phyloP scores from a whole-genome alignment of 352 stramenopile genomes.

The Blastocystis sp. region DNA sequence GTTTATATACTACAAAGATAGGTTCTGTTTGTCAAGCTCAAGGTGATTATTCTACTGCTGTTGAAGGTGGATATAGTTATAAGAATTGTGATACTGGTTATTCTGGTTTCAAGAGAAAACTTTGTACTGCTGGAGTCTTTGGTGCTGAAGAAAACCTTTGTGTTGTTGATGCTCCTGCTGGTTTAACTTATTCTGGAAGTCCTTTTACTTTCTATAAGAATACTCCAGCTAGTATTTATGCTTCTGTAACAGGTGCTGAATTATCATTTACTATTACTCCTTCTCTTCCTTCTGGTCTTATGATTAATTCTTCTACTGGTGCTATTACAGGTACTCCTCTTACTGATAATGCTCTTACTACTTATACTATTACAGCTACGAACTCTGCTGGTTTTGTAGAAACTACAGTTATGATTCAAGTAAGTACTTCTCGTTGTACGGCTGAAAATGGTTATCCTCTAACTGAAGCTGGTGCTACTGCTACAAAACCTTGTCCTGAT shows the following conservation, averaged over 20 bases:
- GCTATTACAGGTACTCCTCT: background rate
- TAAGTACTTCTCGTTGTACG: conserved; percentile 5
- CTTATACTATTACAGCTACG: conserved; percentile 11
- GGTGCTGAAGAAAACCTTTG: conserved; percentile 2
- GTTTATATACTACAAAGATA: conserved; percentile 5
- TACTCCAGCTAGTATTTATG: conserved; percentile 5
- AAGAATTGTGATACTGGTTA: conserved; percentile 4
- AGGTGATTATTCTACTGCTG: background rate
- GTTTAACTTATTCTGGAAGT: conserved; percentile 28
- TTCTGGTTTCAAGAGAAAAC: conserved; percentile 8
- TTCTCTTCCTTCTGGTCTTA: background rate
- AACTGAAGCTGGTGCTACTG: conserved; percentile 17
- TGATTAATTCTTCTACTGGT: background rate
- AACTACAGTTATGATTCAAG: conserved; percentile 4
- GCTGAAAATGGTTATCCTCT: conserved; percentile 12
- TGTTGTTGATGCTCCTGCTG: conserved; percentile 12
- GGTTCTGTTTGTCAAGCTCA: background rate
- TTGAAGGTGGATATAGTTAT: conserved; percentile 3
- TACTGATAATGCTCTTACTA: background rate
- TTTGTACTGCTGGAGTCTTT: background rate
- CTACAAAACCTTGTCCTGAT: conserved; percentile 17
- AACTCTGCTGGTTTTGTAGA: conserved; percentile 13
- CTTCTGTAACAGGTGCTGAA: conserved; percentile 8
- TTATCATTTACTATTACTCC: conserved; percentile 20
- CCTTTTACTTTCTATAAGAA: no score